Conservation (phyloP, 768 basidiomycete genomes). For the Suillus ampliporus region DNA sequence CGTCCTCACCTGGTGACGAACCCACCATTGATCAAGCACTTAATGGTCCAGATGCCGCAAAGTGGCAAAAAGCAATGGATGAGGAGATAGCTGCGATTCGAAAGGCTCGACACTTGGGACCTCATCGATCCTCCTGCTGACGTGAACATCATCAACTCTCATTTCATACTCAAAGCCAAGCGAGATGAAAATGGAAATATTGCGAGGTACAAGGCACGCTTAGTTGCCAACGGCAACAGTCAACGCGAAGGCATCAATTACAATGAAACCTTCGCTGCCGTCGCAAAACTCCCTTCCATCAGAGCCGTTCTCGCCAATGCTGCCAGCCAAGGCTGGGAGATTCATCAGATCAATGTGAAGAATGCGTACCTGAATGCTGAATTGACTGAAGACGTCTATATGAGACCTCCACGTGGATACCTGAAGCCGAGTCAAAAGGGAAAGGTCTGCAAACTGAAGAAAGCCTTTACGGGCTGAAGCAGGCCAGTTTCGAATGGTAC, state of each 20-base stretch:
- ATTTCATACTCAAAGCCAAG: slow-evolving; percentile 14
- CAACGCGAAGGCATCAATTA: slow-evolving; percentile 42
- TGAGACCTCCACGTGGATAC: slow-evolving; percentile 30
- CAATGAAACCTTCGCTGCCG: slow-evolving; percentile 39
- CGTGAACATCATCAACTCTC: slow-evolving; percentile 7
- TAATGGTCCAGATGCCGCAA: neutral
- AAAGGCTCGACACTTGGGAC: slow-evolving; percentile 7
- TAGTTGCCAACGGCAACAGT: slow-evolving; percentile 43
- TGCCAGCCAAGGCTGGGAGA: slow-evolving; percentile 19
- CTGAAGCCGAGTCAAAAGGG: slow-evolving; percentile 9
- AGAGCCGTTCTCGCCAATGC: slow-evolving; percentile 9
- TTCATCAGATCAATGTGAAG: slow-evolving; percentile 20
- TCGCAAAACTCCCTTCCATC: slow-evolving; percentile 19
- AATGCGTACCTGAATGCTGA: slow-evolving; percentile 23
- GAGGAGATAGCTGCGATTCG: slow-evolving; percentile 8
- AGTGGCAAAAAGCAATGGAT: slow-evolving; percentile 11
- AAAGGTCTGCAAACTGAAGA: slow-evolving; percentile 28
- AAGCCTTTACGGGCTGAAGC: slow-evolving; percentile 40
- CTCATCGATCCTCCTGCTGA: slow-evolving; percentile 6
- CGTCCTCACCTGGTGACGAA: slow-evolving; percentile 2
- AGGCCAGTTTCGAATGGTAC: slow-evolving; percentile 13
- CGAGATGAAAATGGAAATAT: slow-evolving; percentile 8
- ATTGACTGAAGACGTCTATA: slow-evolving; percentile 24
- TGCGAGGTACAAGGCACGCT: slow-evolving; percentile 31
- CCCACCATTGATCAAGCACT: slow-evolving; percentile 10